These are phyloP conservation scores for Wickerhamomyces alni DNA, from an alignment of 805 yeast species.

Conservation along the genomic window DNA sequence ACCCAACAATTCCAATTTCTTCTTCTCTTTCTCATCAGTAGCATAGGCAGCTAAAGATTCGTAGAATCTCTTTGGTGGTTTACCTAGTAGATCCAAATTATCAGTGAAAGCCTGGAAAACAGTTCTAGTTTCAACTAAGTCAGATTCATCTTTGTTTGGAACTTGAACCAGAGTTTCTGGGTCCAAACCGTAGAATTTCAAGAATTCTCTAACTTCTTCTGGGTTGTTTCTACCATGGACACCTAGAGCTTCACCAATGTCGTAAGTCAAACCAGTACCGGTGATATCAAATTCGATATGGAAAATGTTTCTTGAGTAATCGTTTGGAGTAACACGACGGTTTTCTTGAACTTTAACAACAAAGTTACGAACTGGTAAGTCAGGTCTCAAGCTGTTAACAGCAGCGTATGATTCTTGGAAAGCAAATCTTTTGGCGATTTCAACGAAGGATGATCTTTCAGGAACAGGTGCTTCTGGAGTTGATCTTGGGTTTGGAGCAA, in stretches of 20 bases:
- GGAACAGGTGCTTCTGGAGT: conserved; percentile 33
- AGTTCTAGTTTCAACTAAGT: conserved; percentile 65
- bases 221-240: conserved; percentile 83
- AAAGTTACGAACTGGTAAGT: conserved; percentile 76
- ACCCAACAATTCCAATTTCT: conserved; percentile 54
- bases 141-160: conserved; percentile 58
- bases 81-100: conserved; percentile 84
- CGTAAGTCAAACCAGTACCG: conserved; percentile 87
- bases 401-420: conserved; percentile 77
- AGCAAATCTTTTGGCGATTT: conserved; percentile 62
- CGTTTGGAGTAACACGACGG: conserved; percentile 83
- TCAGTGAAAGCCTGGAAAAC: conserved; percentile 76
- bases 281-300: conserved; percentile 90
- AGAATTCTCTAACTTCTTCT: conserved; percentile 60
- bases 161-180: conserved; percentile 64
- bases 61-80: conserved; percentile 92
- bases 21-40: conserved; percentile 59
- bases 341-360: conserved; percentile 88
- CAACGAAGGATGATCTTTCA: conserved; percentile 37
- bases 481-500: conserved; percentile 54
- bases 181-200: conserved; percentile 64
- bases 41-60: conserved; percentile 76
- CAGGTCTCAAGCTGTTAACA: conserved; percentile 71
- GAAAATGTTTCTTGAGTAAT: conserved; percentile 92
- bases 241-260: conserved; percentile 95